phyloP scores from a whole-genome alignment of 192 early-diverging fungal species.

The Oehlia diaphana region DNA sequence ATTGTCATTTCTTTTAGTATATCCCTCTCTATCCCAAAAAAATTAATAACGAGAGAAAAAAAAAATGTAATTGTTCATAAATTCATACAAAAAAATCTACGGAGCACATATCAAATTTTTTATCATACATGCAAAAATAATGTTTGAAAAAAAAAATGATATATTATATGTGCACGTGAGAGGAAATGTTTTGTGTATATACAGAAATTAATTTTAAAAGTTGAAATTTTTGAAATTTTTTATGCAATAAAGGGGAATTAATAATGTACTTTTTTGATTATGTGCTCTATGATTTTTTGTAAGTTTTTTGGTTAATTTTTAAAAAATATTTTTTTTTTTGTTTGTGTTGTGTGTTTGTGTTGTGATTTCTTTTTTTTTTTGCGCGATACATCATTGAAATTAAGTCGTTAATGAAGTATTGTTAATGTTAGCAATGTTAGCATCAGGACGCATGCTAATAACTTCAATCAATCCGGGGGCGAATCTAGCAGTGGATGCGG shows the following conservation, averaged over 20 bases:
- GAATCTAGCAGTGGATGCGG: background rate
- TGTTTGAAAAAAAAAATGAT: too few relatives aligned
- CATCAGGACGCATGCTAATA: background rate
- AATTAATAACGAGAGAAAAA: too few relatives aligned
- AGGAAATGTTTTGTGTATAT: background rate
- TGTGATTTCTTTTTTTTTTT: background rate
- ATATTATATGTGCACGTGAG: too few relatives aligned
- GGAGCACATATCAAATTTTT: too few relatives aligned
- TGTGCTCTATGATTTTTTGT: background rate
- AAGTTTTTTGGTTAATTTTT: background rate
- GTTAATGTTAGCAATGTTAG: background rate
- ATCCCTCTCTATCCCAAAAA: too few relatives aligned
- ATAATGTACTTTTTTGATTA: background rate
- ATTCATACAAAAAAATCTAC: too few relatives aligned
- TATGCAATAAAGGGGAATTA: background rate
- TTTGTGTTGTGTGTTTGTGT: too few relatives aligned
- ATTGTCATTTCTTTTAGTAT: too few relatives aligned
- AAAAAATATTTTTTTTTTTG: too few relatives aligned
- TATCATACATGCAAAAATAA: too few relatives aligned
- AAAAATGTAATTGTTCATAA: too few relatives aligned
- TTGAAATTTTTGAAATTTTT: background rate
- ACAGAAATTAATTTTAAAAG: background rate
- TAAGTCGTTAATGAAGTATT: background rate
- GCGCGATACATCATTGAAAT: background rate
- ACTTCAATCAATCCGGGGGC: background rate